A percentile compares a stretch with the other conserved stretches of the same genome.
These are phyloP conservation scores for Trichoderma asperellum DNA, from an alignment of 2,329 filamentous ascomycete genomes.

Conservation along the genomic window DNA sequence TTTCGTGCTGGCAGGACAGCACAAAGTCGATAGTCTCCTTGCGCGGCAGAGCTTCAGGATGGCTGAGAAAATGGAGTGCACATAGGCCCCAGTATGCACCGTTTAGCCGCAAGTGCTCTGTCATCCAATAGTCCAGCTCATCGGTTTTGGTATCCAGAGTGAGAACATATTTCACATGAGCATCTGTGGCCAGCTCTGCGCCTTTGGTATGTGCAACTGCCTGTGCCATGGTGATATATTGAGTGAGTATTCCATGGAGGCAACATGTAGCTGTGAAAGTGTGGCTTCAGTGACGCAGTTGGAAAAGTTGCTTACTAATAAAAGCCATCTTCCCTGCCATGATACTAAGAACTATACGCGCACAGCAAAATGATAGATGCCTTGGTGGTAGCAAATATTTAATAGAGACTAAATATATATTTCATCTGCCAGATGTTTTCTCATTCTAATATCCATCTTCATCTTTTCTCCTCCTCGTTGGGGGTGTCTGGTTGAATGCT, in stretches of 20 bases:
- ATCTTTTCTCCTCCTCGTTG: not conserved
- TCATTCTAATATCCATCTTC: not conserved
- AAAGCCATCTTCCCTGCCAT: too few species aligned
- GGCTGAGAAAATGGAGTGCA: constrained; percentile 81
- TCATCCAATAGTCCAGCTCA: constrained; percentile 97
- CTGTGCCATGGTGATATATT: constrained; percentile 38
- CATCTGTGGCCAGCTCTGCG: constrained; percentile 53
- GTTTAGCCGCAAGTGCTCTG: constrained; percentile 92
- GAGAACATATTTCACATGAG: constrained; percentile 90
- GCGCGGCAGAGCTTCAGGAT: constrained; percentile 79
- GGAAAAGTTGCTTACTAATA: not conserved
- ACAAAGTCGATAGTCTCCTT: constrained; percentile 86
- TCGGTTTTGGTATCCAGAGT: constrained; percentile 89
- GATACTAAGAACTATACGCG: not conserved
- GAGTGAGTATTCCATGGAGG: not conserved
- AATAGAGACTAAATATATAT: not conserved
- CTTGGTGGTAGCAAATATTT: not conserved
- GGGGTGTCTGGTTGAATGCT: not conserved
- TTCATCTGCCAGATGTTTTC: not conserved
- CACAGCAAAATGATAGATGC: not conserved
- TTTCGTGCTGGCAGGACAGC: constrained; percentile 88
- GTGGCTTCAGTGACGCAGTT: constrained; percentile 19
- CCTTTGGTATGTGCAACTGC: constrained; percentile 41
- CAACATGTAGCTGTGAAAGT: not conserved
- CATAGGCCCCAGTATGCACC: constrained; percentile 96